These are phyloP conservation scores for Lentinula sp. DNA, from an alignment of 768 basidiomycete species.

Conservation along the genomic window DNA sequence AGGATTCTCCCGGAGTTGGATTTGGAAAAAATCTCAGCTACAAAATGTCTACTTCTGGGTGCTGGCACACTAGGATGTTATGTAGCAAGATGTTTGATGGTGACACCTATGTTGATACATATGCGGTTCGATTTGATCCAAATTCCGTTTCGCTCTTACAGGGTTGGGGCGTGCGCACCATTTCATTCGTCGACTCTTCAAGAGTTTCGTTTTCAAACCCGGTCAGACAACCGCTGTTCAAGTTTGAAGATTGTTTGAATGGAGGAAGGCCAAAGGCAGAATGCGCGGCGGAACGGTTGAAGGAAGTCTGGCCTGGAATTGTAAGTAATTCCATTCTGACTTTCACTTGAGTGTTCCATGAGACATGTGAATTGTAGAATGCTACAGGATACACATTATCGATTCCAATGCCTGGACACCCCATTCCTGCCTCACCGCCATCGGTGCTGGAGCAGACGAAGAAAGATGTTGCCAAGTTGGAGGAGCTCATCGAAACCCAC, in stretches of 20 bases:
- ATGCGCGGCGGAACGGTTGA: conserved; percentile 79
- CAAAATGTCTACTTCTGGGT: conserved; percentile 82
- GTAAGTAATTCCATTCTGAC: conserved; percentile 38
- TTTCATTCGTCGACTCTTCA: conserved; percentile 89
- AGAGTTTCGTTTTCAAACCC: conserved; percentile 96
- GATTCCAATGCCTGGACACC: conserved; percentile 98
- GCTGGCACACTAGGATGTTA: conserved; percentile 98
- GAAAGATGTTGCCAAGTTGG: conserved; percentile 67
- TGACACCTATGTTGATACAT: not conserved
- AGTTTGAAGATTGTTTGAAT: conserved; percentile 87
- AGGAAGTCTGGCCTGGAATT: conserved; percentile 89
- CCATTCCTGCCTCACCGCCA: conserved; percentile 49
- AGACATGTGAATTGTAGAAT: conserved; percentile 43
- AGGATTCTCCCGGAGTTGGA: conserved; percentile 86
- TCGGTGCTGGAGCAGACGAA: conserved; percentile 48
- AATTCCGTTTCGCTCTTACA: conserved; percentile 19
- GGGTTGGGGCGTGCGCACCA: conserved; percentile 95
- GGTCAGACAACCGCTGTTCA: conserved; percentile 93
- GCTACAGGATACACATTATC: conserved; percentile 72
- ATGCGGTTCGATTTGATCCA: not conserved
- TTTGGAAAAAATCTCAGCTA: conserved; percentile 77
- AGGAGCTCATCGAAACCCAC: conserved; percentile 74
- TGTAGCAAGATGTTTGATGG: conserved; percentile 89
- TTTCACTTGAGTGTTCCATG: not conserved
- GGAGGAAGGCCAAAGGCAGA: conserved; percentile 94